These are phyloP conservation scores for Testicularia cyperi DNA, from an alignment of 1,284 basidiomycete genomes.

Conservation along the genomic window DNA sequence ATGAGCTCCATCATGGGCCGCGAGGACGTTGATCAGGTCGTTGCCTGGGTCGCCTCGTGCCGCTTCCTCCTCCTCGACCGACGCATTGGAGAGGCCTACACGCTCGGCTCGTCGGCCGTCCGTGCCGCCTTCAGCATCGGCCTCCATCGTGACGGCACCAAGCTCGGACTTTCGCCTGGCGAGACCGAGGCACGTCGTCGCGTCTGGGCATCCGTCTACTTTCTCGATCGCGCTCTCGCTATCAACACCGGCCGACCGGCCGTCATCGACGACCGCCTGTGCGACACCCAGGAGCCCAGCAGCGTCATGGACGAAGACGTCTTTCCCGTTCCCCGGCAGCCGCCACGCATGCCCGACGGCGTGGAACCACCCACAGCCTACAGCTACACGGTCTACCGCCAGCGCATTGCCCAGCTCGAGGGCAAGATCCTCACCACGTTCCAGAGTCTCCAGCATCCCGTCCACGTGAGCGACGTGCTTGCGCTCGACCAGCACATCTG, in stretches of 20 bases:
- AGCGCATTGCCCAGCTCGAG: constrained; percentile 36
- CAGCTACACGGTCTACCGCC: constrained; percentile 36
- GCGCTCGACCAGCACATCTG: constrained; percentile 37
- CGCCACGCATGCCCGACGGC: constrained; percentile 27
- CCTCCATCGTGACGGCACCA: constrained; percentile 53
- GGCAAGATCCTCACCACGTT: constrained; percentile 28
- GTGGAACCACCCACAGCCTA: constrained; percentile 35
- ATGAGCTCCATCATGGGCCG: constrained; percentile 41
- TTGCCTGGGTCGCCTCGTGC: constrained; percentile 38
- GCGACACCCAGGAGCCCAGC: constrained; percentile 44
- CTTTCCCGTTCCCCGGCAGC: constrained; percentile 29
- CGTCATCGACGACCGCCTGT: constrained; percentile 47
- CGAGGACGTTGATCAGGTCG: constrained; percentile 46
- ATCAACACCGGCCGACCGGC: constrained; percentile 49
- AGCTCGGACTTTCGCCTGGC: constrained; percentile 32
- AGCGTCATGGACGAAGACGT: constrained; percentile 33
- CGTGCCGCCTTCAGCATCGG: constrained; percentile 47
- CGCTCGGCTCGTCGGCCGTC: constrained; percentile 34
- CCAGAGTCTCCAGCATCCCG: constrained; percentile 29
- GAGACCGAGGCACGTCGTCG: constrained; percentile 45
- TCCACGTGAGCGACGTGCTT: constrained; percentile 44
- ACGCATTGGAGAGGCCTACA: constrained; percentile 47
- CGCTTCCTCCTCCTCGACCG: constrained; percentile 52
- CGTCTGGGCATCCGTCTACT: constrained; percentile 50
- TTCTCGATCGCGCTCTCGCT: constrained; percentile 35